Base-by-base conservation (phyloP, 345 rosid genomes). In the Nephelium lappaceum region DNA sequence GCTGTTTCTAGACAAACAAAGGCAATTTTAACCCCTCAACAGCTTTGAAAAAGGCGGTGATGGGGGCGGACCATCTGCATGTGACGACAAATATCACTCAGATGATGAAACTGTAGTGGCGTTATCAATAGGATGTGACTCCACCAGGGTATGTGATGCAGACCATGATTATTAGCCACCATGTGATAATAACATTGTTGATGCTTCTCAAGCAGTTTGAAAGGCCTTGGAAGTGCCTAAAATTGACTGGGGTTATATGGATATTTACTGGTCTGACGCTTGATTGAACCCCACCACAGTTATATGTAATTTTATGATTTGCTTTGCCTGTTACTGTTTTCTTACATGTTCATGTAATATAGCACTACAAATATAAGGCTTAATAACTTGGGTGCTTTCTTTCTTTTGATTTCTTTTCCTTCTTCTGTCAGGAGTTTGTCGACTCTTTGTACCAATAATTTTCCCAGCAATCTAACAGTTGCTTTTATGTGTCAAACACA, bases 181-280 rank as follows among this genome's bases (percentile, higher is more conserved):
- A 1, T 77, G 77, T 49, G 45, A 25, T 12, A 69, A 82, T 64
- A 76, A 82, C 67, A 76, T 82, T 38, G 81, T 83, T 12, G 82
- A 79, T 77, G 83, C 79, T 15, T 82, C 86, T 0, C 67, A 73
- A 42, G 85, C 82, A 6, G 89, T 84, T 55, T 84, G 86, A 83
- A 75, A 82, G 45, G 83, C 83, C 15, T 68, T 84, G 74, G 84
- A 81, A 0, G 84, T 82, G 66, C 74, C 81, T 6, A 6, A 41
- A 6, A 43, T 7, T 0, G 23, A 82, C 11, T 51, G 77, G 79
- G 84, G 89, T 74, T 71, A 24, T 27, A 18, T 84, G 53, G 77
- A 87, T 16, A 67, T 81, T 9, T 57, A 78, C 10, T 84, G 86
- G 83, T 60, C 82, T 36, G 75, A 87, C 79, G 89, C 84, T 43